Base-by-base conservation (phyloP, 2,329 filamentous ascomycete species). In the Metarhizium humberi region DNA sequence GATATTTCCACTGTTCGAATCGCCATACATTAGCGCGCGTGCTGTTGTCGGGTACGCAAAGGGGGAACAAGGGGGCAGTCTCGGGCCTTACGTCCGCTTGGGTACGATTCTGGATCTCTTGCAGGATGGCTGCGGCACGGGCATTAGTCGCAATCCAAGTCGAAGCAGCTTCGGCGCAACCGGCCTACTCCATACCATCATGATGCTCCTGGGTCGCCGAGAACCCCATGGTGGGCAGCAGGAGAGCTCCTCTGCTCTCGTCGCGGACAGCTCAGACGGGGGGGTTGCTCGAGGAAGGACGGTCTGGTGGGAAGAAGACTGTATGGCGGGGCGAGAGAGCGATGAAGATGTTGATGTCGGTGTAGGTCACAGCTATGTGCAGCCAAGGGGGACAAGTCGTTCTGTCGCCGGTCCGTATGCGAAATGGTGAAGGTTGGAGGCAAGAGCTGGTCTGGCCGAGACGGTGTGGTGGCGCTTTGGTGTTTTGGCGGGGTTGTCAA, bases 141-240 rank as follows among this genome's bases (percentile, higher is more conserved):
- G 20, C 52, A 55, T 58, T 36, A 55, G 36, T 29, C 13, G 29
- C 25, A 36, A 30, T 36, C 14, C 45, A 14, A 30, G 14, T 18
- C 53, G 10, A 29, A 32, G 4, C 40, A 32, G 25, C 16, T 29
- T 14, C 36, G 8, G 34, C 18, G 6, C 50, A 45, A 25, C 1
- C 2, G 16, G 6, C 16, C 14, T 13, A 18, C 51, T 25, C 14
- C 42, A 42, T 56, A 74, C 72, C 68, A 65, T 74, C 66, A 53
- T 86, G 86, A 78, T 95, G 90, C 66, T 91, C 85, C 68, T 91
- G 85, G 67, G 96, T 87, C 65, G 92, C 82, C 61, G 91, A 95
- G 72, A 87, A 78, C 65, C 84, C 87, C 90, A 96, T 96, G 65
- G 71, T 85, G 77, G 72, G 70, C 69, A 54, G 49, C 55, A 51